These are phyloP conservation scores for Aristolochia californica DNA, from an alignment of 164 flowering plant species.

Conservation along the genomic window DNA sequence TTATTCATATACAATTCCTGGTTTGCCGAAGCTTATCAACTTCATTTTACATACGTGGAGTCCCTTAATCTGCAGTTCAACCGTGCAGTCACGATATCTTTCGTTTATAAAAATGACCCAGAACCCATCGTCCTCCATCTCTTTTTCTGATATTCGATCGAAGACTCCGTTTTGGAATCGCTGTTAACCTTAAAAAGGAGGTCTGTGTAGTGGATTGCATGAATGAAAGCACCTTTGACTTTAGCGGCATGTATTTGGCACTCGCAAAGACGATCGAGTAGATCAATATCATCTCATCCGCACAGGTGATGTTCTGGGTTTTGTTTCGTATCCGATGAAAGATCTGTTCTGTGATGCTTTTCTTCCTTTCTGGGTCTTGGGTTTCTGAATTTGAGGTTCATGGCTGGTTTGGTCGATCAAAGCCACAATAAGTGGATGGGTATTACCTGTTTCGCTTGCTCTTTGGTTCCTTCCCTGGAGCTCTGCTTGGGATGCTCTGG, in stretches of 20 bases:
- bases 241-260: conserved; percentile 2
- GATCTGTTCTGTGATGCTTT: conserved; percentile 1
- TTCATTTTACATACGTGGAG: conserved; percentile 4
- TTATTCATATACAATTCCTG: neutral
- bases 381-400: neutral
- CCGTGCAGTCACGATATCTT: conserved; percentile 9
- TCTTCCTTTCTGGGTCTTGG: conserved; percentile 4
- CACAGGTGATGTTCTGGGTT: conserved; percentile 2
- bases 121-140: neutral
- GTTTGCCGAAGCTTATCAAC: conserved; percentile 6
- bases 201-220: conserved; percentile 6
- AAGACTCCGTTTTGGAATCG: neutral
- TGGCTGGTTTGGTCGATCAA: conserved; percentile 5
- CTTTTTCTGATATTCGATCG: neutral
- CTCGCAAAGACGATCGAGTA: neutral
- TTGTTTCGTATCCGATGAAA: conserved; percentile 4
- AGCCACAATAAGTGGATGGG: neutral
- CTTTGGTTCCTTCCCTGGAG: neutral
- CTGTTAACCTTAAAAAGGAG: neutral
- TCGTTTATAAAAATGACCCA: neutral
- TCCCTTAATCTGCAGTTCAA: conserved; percentile 2
- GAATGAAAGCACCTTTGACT: conserved; percentile 14
- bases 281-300: neutral
- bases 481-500: neutral
- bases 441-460: neutral